phyloP scores from a whole-genome alignment of 163 green algal species.

The Dunaliella salina region DNA sequence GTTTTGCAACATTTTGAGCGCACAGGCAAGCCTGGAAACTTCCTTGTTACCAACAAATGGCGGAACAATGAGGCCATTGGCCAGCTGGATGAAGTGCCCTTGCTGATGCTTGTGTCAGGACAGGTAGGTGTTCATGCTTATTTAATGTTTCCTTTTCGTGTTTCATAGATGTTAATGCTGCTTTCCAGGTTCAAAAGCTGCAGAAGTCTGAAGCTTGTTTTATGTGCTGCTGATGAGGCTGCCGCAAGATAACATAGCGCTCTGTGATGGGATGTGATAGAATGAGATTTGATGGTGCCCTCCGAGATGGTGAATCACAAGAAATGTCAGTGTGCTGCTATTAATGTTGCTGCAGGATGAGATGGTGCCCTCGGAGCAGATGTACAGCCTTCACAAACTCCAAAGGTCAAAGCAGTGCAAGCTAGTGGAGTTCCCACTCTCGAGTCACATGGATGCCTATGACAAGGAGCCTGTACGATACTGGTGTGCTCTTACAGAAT shows the following conservation, averaged over 20 bases:
- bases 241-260: background rate
- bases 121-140: slow-evolving; percentile 1
- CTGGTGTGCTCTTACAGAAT: slow-evolving; percentile 65
- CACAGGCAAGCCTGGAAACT: too few relatives aligned
- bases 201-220: background rate
- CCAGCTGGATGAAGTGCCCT: slow-evolving; percentile 25
- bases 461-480: slow-evolving; percentile 55
- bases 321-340: too few relatives aligned
- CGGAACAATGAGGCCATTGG: slow-evolving; percentile 47
- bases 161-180: too few relatives aligned
- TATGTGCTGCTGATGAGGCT: too few relatives aligned
- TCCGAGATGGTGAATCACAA: background rate
- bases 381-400: slow-evolving; percentile 62
- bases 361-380: slow-evolving; percentile 76
- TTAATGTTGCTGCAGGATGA: slow-evolving; percentile 58
- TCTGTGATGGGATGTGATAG: background rate
- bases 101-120: slow-evolving; percentile 17
- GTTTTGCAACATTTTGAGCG: too few relatives aligned
- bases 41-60: slow-evolving; percentile 83
- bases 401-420: slow-evolving; percentile 18
- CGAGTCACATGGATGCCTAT: slow-evolving; percentile 77
- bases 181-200: too few relatives aligned
- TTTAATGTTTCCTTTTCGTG: too few relatives aligned
- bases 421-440: slow-evolving; percentile 51
- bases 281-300: background rate